phyloP scores from a whole-genome alignment of 805 yeast species.

The Yarrowia divulgata region DNA sequence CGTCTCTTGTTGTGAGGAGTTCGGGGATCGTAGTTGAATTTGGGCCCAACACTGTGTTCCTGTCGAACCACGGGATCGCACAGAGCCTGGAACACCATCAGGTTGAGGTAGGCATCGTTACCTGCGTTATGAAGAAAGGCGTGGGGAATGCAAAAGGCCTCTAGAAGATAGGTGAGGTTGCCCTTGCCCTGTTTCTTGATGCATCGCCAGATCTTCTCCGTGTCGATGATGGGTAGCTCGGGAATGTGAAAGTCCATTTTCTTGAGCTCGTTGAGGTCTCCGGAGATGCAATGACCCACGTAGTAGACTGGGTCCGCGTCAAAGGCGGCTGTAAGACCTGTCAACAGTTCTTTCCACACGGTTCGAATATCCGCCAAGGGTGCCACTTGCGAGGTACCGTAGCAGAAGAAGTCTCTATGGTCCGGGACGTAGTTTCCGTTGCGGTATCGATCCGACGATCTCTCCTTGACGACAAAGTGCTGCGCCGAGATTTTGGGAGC shows the following conservation, averaged over 20 bases:
- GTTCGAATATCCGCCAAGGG: constrained; percentile 49
- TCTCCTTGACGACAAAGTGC: constrained; percentile 37
- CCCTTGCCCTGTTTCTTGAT: constrained; percentile 43
- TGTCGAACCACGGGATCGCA: constrained; percentile 55
- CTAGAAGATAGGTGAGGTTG: constrained; percentile 55
- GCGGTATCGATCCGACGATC: constrained; percentile 41
- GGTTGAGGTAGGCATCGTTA: constrained; percentile 71
- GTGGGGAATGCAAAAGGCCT: constrained; percentile 61
- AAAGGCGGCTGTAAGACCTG: background rate
- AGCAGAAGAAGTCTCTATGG: constrained; percentile 58
- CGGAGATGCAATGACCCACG: constrained; percentile 67
- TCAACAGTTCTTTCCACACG: constrained; percentile 39
- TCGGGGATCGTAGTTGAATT: constrained; percentile 15
- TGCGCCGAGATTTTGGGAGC: constrained; percentile 34
- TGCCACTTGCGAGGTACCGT: constrained; percentile 59
- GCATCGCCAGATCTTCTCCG: constrained; percentile 55
- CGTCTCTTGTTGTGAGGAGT: constrained; percentile 5
- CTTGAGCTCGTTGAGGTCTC: constrained; percentile 62
- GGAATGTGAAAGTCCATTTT: constrained; percentile 60
- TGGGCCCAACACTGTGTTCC: constrained; percentile 7
- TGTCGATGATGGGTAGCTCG: constrained; percentile 54
- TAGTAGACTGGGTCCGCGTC: constrained; percentile 45
- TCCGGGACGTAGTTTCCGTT: constrained; percentile 66
- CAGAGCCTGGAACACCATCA: constrained; percentile 58
- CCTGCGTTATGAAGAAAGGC: constrained; percentile 73